Conservation (phyloP, 2,329 filamentous ascomycete genomes). For the Fusarium devonianum region DNA sequence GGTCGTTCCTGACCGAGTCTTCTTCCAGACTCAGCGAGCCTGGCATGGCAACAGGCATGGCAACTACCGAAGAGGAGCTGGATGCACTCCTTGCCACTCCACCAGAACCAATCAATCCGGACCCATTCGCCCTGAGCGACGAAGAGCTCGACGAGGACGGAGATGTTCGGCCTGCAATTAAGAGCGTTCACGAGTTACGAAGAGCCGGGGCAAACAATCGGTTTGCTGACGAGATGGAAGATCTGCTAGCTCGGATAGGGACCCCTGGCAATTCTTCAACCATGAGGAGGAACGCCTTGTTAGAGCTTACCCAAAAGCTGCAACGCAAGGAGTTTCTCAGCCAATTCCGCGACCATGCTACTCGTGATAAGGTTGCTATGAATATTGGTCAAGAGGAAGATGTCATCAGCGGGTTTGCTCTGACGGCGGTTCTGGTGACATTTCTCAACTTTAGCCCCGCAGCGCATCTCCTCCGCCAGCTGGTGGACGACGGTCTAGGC, state of each 20-base stretch:
- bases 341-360: conserved; percentile 77
- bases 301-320: conserved; percentile 67
- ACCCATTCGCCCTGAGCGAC: conserved; percentile 39
- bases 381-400: conserved; percentile 68
- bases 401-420: conserved; percentile 66
- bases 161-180: conserved; percentile 59
- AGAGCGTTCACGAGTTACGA: conserved; percentile 70
- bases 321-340: conserved; percentile 68
- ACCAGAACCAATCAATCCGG: conserved; percentile 31
- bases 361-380: conserved; percentile 72
- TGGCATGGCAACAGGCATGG: conserved; percentile 25
- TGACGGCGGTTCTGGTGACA: conserved; percentile 68
- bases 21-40: conserved; percentile 39
- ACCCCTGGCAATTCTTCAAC: conserved; percentile 56
- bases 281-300: conserved; percentile 63
- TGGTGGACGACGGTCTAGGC: conserved; percentile 62
- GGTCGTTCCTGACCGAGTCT: conserved; percentile 42
- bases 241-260: conserved; percentile 68
- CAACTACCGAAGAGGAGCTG: conserved; percentile 35
- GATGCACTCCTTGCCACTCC: conserved; percentile 38
- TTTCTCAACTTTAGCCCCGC: conserved; percentile 68
- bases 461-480: conserved; percentile 64
- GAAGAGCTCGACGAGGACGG: conserved; percentile 50
- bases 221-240: conserved; percentile 70
- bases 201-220: conserved; percentile 72